Base-by-base conservation (phyloP, 495 filamentous ascomycete species). In the Articulospora tetracladia region DNA sequence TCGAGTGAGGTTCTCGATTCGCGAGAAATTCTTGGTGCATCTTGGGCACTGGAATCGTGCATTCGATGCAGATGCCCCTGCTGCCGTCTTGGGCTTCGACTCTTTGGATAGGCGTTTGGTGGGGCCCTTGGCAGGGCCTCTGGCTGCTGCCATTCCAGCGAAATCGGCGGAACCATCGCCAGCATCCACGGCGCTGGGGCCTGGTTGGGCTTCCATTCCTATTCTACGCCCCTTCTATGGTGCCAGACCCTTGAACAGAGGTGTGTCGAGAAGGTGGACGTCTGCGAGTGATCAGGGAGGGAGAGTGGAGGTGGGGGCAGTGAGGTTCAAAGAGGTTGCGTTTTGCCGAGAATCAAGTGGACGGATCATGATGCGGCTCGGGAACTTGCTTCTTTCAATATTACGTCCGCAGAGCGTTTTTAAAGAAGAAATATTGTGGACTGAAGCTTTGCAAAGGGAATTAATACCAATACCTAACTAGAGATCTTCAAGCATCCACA, bases 1-100 rank as follows among this genome's bases (percentile, higher is more conserved):
- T 39, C 63, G 48, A 13, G 63, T 66, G 8, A 66, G 39, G 36
- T 66, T 66, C 55, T 66, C 63, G 23, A 66, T 59, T 26, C 63
- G 58, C 51, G 54, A 59, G 59, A 66, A 66, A 30, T 62, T 66
- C 63, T 66, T 66, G 0, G 63, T 58, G 49, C 57, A 62, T 63
- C 39, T 50, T 59, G 30, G 67, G 64, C 65, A 69, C 56, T 57
- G 69, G 58, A 60, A 72, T n/a, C 59, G 60, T 48, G 25, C 28
- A 25, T 32, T 60, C 22, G 59, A 55, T 10, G 57, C 17, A 20
- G 34, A 51, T 7, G 56, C 23, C 0, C 23, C 20, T n/a, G 48
- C 0, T 44, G 39, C 17, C 39, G 8, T 12, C 17, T 64, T 64
- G 0, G 51, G 39, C 17, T 59, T 55, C 17, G 34, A 20, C 4